phyloP scores from a whole-genome alignment of 148 eudicot genomes.

The Rhododendron griersonianum region DNA sequence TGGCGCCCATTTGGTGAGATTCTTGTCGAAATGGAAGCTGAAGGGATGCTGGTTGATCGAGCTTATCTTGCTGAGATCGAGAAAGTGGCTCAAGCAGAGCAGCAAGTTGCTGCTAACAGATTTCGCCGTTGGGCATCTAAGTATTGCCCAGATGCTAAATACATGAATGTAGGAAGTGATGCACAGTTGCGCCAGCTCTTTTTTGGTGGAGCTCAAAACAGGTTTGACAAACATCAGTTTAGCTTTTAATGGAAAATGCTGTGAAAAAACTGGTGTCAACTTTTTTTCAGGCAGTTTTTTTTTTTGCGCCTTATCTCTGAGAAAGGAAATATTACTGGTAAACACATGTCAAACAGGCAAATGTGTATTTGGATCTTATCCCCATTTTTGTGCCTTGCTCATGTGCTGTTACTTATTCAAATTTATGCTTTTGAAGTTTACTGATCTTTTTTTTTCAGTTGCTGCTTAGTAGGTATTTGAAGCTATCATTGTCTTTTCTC shows the following conservation, averaged over 20 bases:
- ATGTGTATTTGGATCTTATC: background rate
- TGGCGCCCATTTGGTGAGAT: conserved; percentile 96
- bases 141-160: conserved; percentile 76
- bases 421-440: background rate
- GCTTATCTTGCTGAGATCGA: conserved; percentile 75
- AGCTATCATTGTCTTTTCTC: background rate
- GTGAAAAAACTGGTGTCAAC: background rate
- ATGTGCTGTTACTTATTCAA: background rate
- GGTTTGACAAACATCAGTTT: conserved; percentile 28
- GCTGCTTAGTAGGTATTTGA: background rate
- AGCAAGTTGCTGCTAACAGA: conserved; percentile 67
- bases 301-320: background rate
- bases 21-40: conserved; percentile 86
- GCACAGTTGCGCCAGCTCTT: conserved; percentile 79
- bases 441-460: background rate
- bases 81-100: conserved; percentile 85
- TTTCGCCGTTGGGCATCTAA: conserved; percentile 93
- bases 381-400: background rate
- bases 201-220: conserved; percentile 85
- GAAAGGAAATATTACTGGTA: background rate
- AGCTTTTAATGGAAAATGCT: background rate
- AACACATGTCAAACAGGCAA: background rate
- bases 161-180: conserved; percentile 97
- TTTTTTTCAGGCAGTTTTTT: background rate
- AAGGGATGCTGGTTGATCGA: conserved; percentile 92